Conservation (phyloP, 2,329 filamentous ascomycete species). For the Epichloe glyceriae region DNA sequence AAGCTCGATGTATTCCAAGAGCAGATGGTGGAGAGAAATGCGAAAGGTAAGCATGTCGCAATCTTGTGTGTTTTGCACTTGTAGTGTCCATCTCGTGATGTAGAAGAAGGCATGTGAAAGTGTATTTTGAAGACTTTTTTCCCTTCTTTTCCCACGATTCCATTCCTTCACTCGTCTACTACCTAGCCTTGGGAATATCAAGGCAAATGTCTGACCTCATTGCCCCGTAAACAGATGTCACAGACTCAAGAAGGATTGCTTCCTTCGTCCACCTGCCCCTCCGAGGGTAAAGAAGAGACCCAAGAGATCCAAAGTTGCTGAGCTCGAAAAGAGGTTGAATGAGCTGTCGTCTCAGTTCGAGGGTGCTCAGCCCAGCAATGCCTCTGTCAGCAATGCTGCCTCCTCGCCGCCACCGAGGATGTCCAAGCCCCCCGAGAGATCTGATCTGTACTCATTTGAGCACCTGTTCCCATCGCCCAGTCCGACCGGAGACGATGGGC, state of each 20-base stretch:
- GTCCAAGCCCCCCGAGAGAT: constrained; percentile 7
- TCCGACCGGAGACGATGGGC: constrained; percentile 11
- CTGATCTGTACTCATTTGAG: constrained; percentile 15
- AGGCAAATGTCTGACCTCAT: not conserved
- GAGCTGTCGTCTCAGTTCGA: constrained; percentile 34
- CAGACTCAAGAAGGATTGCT: constrained; percentile 33
- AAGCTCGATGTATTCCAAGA: constrained; percentile 34
- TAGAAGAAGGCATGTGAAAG: not conserved
- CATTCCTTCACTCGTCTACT: not conserved
- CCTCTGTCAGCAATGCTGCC: constrained; percentile 3
- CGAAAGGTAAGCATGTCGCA: constrained; percentile 28
- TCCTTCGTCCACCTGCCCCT: constrained; percentile 33
- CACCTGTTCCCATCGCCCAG: constrained; percentile 24
- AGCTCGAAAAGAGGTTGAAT: constrained; percentile 36
- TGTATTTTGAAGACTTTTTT: not conserved
- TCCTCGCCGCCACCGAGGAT: constrained; percentile 4
- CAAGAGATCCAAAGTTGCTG: constrained; percentile 35
- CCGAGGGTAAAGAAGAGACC: constrained; percentile 32
- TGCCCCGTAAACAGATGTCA: constrained; percentile 26
- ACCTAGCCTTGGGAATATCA: too few species aligned
- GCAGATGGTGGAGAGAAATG: constrained; percentile 28
- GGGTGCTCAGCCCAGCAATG: constrained; percentile 10
- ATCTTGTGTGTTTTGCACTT: not conserved
- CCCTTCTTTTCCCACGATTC: not conserved
- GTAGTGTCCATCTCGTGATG: not conserved